These are phyloP conservation scores for Benincasa hispida DNA, from an alignment of 306 rosid species.

Conservation along the genomic window DNA sequence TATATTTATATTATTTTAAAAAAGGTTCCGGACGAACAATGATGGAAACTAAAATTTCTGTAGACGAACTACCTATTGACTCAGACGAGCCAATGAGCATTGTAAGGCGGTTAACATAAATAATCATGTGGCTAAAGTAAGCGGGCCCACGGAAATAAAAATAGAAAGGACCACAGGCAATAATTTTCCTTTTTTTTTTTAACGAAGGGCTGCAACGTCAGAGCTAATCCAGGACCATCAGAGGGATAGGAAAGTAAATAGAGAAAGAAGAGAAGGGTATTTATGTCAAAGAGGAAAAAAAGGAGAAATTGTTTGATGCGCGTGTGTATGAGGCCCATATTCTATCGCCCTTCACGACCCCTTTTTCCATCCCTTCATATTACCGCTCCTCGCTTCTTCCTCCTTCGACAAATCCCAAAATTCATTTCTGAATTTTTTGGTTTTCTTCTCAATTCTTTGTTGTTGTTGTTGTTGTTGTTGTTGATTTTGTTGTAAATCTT, in stretches of 20 bases:
- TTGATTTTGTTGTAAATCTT: neutral
- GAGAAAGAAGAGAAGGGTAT: conserved; percentile 19
- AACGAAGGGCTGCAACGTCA: conserved; percentile 6
- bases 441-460: neutral
- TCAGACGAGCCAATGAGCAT: neutral
- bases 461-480: conserved; percentile 6
- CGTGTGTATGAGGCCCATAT: conserved; percentile 83
- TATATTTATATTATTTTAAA: too few species aligned
- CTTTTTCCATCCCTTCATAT: conserved; percentile 27
- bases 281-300: conserved; percentile 23
- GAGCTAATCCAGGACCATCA: neutral
- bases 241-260: neutral
- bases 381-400: neutral
- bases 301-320: conserved; percentile 36
- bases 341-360: conserved; percentile 59
- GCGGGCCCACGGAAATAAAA: conserved; percentile 11
- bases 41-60: too few species aligned
- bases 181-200: too few species aligned
- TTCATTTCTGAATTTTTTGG: neutral
- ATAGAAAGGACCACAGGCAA: neutral
- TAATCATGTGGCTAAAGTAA: neutral
- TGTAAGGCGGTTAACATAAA: conserved; percentile 1
- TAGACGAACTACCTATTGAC: conserved; percentile 1
- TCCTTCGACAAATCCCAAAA: conserved; percentile 13
- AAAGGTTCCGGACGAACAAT: too few species aligned